Base-by-base conservation (phyloP, 2,329 filamentous ascomycete genomes). In the Calycina herbarum region DNA sequence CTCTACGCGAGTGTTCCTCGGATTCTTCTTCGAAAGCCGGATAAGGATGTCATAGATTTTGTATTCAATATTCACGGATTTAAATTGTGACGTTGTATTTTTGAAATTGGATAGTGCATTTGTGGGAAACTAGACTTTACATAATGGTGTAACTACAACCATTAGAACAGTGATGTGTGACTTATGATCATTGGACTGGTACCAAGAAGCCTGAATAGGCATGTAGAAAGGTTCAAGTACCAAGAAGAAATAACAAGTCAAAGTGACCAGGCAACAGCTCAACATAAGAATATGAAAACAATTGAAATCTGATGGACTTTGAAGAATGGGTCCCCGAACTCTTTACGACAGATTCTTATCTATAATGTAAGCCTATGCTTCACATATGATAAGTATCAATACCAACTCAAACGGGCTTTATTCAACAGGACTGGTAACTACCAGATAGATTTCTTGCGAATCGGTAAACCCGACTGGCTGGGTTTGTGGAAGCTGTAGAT, bases 41-140 rank as follows among this genome's bases (percentile, higher is more conserved):
- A 58, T 8, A 58, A 13, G 31, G 31, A 58, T n/a, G 35, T 29
- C n/a, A 27, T 33, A n/a, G 3, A 54, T 54, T 54, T 54, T 8
- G 48, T 54, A 54, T 54, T 54, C 48, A 54, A 54, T 54, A 54
- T 54, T 54, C 38, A 24, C 48, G 20, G 48, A 54, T 27, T 15
- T 27, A 24, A 24, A 24, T 29, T 54, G 48, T 54, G 48, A 54
- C 20, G 48, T 54, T 27, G 48, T 54, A 54, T 27, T 54, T 54
- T 54, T 10, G 48, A 54, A 54, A 54, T 54, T 51, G 11, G n/a
- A 24, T 54, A n/a, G 11, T 8, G 45, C n/a, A 17, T 27, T 54
- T 54, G 48, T 54, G 48, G 48, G 20, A 54, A 54, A 24, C 48
- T 11, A 5, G 11, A 27, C 48, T 54, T 54, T 54, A 54, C 48